Evolutionary conservation across 2,329 filamentous ascomycete genomes (phyloP).

Genomic region (Mycogone perniciosa): DNA sequence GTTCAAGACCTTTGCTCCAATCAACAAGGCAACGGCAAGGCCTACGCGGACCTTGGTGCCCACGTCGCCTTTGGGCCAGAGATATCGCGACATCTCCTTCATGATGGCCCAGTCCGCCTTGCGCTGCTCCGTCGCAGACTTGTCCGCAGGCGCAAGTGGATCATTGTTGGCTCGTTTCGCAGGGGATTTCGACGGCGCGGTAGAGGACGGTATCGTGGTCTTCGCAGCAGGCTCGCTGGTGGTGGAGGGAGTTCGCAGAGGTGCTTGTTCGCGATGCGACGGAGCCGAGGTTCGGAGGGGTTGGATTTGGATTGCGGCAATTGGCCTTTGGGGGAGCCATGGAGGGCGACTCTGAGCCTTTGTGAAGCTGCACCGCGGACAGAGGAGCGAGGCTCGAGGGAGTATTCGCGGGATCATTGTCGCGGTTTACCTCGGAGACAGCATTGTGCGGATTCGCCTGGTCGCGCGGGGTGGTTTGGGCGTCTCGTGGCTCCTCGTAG

Average conservation of each 20-base stretch:
- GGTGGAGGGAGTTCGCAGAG: conserved; percentile 15
- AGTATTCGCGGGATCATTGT: conserved; percentile 34
- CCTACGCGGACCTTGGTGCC: conserved; percentile 75
- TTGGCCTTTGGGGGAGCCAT: conserved; percentile 24
- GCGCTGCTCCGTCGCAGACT: conserved; percentile 75
- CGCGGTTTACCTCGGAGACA: conserved; percentile 19
- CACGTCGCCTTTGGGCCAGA: conserved; percentile 83
- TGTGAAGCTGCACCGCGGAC: conserved; percentile 24
- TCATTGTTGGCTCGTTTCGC: conserved; percentile 22
- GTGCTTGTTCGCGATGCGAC: conserved; percentile 21
- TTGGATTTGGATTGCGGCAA: conserved; percentile 16
- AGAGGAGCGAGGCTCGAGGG: conserved; percentile 27
- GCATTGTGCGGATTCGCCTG: conserved; percentile 18
- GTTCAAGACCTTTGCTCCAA: conserved; percentile 91
- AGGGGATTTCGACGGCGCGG: not conserved
- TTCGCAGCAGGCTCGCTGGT: conserved; percentile 16
- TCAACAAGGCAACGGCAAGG: conserved; percentile 72
- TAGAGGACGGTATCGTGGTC: conserved; percentile 8
- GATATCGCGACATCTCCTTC: conserved; percentile 91
- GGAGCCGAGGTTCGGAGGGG: conserved; percentile 28
- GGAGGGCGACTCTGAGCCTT: conserved; percentile 21
- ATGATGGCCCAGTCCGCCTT: conserved; percentile 98
- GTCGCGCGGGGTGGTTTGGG: no score
- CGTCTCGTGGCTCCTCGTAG: no score
- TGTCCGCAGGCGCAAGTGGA: conserved; percentile 29